Evolutionary conservation across 148 eudicot genomes (phyloP), one percentile per base, ranked within the genome.

Genomic region (Salicornia ramosissima): DNA sequence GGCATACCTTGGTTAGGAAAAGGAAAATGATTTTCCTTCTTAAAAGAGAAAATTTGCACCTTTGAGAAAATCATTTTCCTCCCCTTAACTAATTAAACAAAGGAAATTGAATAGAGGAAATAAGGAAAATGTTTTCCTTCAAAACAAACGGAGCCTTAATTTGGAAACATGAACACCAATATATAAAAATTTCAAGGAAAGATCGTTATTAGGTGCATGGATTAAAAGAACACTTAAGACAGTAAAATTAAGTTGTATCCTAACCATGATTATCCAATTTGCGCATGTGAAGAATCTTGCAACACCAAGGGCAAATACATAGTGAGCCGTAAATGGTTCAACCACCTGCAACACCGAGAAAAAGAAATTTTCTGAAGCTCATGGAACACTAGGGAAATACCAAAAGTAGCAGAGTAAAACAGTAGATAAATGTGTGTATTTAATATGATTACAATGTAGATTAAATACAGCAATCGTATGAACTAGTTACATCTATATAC

Each of bases 271-370:
- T 26, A 89, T 85, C 96, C 96, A 89, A 64, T 92, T 86, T 71
- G 97, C 97, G 31, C 84, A 89, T 16, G 88, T 85, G 30, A 92
- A 66, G 78, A 89, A 89, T 78, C 93, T 85, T 46, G 96, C 84
- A 64, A 92, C 74, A 8, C 96, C 97, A 24, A 91, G 63, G 50
- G 97, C 97, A 79, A 91, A 91, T 56, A 91, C 96, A 42, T 91
- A 91, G 71, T 87, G 89, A 18, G 86, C 88, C 0, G 97, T 87
- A 60, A 87, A 89, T 34, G 97, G 96, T 61, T 92, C 97, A 69
- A 92, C 81, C 84, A 87, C 82, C 97, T 92, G 86, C 68, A 78
- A 78, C 8, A 56, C 25, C 67, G 56, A 22, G 0, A 45, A 43
- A 30, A 34, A 30, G 31, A 58, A 74, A 30, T 3, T 36, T 4